Evolutionary conservation across 371 early-diverging fungal species (phyloP).

Genomic region (Apophysomyces sp.): DNA sequence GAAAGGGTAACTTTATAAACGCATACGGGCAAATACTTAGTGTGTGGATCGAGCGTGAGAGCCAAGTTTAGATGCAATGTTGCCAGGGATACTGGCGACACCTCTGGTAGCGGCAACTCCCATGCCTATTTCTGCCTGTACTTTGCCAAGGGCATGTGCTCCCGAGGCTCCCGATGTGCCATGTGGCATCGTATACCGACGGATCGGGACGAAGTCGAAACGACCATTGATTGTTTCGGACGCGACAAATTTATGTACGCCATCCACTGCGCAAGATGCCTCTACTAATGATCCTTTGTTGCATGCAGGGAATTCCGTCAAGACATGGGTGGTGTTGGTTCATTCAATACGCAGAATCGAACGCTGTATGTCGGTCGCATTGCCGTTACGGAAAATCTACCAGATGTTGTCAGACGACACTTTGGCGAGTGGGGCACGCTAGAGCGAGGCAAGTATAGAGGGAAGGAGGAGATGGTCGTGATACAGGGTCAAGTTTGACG

Average conservation of each 20-base stretch:
- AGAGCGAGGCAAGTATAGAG: conserved; percentile 54
- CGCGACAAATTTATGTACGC: conserved; percentile 65
- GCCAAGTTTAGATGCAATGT: conserved; percentile 69
- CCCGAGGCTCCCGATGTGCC: conserved; percentile 64
- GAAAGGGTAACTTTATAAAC: conserved; percentile 25
- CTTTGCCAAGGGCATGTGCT: conserved; percentile 86
- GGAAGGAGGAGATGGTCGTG: not conserved
- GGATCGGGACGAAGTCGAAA: conserved; percentile 62
- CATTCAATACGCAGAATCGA: conserved; percentile 71
- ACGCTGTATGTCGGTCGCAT: conserved; percentile 84
- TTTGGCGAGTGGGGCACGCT: conserved; percentile 83
- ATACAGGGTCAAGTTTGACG: not conserved
- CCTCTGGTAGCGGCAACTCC: conserved; percentile 63
- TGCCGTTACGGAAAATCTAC: conserved; percentile 55
- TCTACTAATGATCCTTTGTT: not conserved
- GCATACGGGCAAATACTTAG: conserved; percentile 2
- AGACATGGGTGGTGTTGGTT: conserved; percentile 89
- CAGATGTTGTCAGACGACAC: conserved; percentile 62
- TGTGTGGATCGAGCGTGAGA: conserved; percentile 35
- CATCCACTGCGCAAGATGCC: not conserved
- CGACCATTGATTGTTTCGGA: conserved; percentile 81
- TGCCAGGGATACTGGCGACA: conserved; percentile 72
- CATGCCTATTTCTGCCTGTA: conserved; percentile 76
- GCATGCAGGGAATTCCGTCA: conserved; percentile 67
- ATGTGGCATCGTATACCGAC: conserved; percentile 80